Conservation (phyloP, 2,329 filamentous ascomycete genomes). For the Aureobasidium vineae region DNA sequence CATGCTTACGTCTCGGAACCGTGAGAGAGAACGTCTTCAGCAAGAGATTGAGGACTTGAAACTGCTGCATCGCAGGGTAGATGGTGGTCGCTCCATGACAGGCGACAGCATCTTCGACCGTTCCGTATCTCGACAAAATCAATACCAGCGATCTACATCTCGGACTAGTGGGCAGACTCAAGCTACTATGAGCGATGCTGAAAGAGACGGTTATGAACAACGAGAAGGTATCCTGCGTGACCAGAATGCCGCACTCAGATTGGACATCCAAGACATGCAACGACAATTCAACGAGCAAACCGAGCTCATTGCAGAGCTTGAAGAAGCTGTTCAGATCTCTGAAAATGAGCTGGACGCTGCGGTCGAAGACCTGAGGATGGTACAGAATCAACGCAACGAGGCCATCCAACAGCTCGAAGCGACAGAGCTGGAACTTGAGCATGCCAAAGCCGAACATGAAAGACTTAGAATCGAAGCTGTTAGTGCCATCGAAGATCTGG, state of each 20-base stretch:
- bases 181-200: slow-evolving; percentile 68
- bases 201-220: slow-evolving; percentile 82
- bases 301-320: slow-evolving; percentile 72
- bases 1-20: slow-evolving; percentile 93
- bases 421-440: slow-evolving; percentile 56
- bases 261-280: slow-evolving; percentile 87
- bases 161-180: slow-evolving; percentile 67
- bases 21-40: slow-evolving; percentile 90
- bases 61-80: slow-evolving; percentile 73
- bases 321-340: slow-evolving; percentile 64
- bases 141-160: slow-evolving; percentile 68
- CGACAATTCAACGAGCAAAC: slow-evolving; percentile 76
- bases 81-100: slow-evolving; percentile 57
- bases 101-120: slow-evolving; percentile 91
- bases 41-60: slow-evolving; percentile 98
- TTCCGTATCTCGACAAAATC: slow-evolving; percentile 77
- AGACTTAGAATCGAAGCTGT: slow-evolving; percentile 58
- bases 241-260: slow-evolving; percentile 77
- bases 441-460: slow-evolving; percentile 53
- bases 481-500: slow-evolving; percentile 55
- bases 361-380: slow-evolving; percentile 72
- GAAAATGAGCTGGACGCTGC: slow-evolving; percentile 79
- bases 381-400: slow-evolving; percentile 85
- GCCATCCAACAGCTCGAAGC: slow-evolving; percentile 71
- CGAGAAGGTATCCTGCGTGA: slow-evolving; percentile 82